Base-by-base conservation (phyloP, 2,329 filamentous ascomycete species). In the Botryotinia globosa region DNA sequence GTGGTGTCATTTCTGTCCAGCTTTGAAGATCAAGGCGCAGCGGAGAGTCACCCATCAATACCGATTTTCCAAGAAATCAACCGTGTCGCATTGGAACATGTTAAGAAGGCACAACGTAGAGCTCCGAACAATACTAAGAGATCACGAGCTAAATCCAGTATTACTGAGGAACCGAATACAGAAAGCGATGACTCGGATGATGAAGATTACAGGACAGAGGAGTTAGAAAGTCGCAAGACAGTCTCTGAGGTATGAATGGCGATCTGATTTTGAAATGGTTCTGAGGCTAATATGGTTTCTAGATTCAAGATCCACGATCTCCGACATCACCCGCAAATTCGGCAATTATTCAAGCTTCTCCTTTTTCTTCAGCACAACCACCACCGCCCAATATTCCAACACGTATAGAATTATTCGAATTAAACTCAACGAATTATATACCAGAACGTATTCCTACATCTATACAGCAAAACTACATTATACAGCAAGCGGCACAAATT, bases 1-100 rank as follows among this genome's bases (percentile, higher is more conserved):
- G 94, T 98, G 44, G 73, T 68, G 39, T 69, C 66, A 14, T 76
- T 76, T 45, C 29, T 72, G 20, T 66, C 48, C 39, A 59, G 37
- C n/a, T 72, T 72, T 16, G 45, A 66, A 58, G 25, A 45, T 29
- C 62, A 51, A n/a, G 51, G 42, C 32, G 25, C 62, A 20, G 54
- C 16, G 6, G 51, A 45, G 5, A 18, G 39, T 25, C 51, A 67
- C 32, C 70, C 70, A 10, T 7, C 12, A 16, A 1, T 59, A 22
- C 62, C 70, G 12, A 32, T 45, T 20, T 72, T 72, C 20, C 48
- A 58, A 34, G 62, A 72, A 45, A 29, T 72, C 6, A 72, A 59
- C 56, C 70, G 51, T 29, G 29, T 67, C 16, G 70, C 70, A 14
- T 12, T 42, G 29, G 62, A 72, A 18, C 64, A 67, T 59, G 29